phyloP scores from a whole-genome alignment of 768 basidiomycete genomes.

The Mycena indigotica region DNA sequence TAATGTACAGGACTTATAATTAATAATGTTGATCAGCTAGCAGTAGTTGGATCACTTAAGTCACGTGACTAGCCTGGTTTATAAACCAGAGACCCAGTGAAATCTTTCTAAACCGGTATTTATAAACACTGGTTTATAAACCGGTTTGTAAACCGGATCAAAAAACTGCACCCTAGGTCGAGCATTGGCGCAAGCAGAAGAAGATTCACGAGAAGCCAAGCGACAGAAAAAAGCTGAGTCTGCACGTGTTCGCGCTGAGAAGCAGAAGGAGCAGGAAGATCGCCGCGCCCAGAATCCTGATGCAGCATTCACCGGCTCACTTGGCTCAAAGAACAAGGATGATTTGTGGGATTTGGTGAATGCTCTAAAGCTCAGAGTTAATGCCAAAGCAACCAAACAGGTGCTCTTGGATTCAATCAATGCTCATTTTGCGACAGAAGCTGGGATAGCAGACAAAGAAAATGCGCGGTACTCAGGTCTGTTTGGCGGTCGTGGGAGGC shows the following conservation, averaged over 20 bases:
- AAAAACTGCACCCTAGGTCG: too few relatives aligned
- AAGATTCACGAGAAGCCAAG: not conserved
- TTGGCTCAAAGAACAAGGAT: not conserved
- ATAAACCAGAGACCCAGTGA: too few relatives aligned
- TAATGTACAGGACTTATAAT: too few relatives aligned
- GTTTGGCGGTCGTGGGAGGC: not conserved
- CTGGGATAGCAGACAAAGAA: not conserved
- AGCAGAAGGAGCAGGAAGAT: not conserved
- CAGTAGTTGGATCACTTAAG: too few relatives aligned
- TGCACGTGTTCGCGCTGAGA: not conserved
- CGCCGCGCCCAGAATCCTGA: not conserved
- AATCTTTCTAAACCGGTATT: too few relatives aligned
- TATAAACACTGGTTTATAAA: too few relatives aligned
- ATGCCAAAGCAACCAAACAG: not conserved
- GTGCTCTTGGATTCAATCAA: not conserved
- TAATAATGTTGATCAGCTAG: too few relatives aligned
- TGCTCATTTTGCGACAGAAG: not conserved
- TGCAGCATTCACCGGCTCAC: not conserved
- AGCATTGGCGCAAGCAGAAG: not conserved
- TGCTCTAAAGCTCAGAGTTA: not conserved
- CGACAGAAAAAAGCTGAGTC: not conserved
- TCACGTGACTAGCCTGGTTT: too few relatives aligned
- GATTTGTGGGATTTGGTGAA: not conserved
- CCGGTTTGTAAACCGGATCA: too few relatives aligned
- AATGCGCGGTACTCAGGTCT: not conserved